phyloP scores from a whole-genome alignment of 352 stramenopile species.

The Phytophthora boehmeriae region DNA sequence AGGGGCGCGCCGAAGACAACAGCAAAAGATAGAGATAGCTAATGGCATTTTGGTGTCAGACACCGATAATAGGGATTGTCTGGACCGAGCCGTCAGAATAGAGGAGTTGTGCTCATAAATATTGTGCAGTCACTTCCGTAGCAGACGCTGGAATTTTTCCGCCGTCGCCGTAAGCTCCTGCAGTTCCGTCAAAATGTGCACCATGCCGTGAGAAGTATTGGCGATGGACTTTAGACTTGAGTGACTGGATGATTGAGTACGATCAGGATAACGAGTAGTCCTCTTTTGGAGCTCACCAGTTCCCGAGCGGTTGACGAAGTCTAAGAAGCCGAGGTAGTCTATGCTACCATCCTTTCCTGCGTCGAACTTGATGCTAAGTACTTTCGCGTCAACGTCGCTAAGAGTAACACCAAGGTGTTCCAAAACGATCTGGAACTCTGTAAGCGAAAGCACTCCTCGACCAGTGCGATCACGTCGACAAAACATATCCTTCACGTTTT shows the following conservation, averaged over 20 bases:
- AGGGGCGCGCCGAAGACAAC: conserved; percentile 3
- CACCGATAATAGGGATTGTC: too few relatives aligned
- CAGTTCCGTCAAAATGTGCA: conserved; percentile 53
- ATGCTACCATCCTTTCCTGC: conserved; percentile 57
- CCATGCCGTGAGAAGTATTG: conserved; percentile 14
- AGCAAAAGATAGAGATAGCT: not conserved
- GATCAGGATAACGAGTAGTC: not conserved
- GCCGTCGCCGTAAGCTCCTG: conserved; percentile 46
- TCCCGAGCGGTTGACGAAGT: conserved; percentile 41
- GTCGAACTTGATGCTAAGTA: conserved; percentile 62
- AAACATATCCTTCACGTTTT: conserved; percentile 43
- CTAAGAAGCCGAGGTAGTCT: conserved; percentile 67
- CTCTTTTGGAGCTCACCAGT: not conserved
- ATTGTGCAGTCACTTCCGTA: conserved; percentile 24
- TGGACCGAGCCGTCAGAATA: not conserved
- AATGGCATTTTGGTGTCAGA: too few relatives aligned
- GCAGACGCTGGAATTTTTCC: conserved; percentile 34
- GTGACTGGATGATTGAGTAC: not conserved
- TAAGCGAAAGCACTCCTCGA: conserved; percentile 40
- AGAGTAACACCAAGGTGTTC: conserved; percentile 57
- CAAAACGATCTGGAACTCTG: conserved; percentile 59
- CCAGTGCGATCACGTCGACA: conserved; percentile 48
- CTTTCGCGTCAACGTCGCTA: conserved; percentile 46
- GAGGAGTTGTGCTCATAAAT: not conserved
- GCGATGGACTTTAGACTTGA: not conserved